These are phyloP conservation scores for Trichoderma sp. DNA, from an alignment of 2,329 filamentous ascomycete species.

Conservation along the genomic window DNA sequence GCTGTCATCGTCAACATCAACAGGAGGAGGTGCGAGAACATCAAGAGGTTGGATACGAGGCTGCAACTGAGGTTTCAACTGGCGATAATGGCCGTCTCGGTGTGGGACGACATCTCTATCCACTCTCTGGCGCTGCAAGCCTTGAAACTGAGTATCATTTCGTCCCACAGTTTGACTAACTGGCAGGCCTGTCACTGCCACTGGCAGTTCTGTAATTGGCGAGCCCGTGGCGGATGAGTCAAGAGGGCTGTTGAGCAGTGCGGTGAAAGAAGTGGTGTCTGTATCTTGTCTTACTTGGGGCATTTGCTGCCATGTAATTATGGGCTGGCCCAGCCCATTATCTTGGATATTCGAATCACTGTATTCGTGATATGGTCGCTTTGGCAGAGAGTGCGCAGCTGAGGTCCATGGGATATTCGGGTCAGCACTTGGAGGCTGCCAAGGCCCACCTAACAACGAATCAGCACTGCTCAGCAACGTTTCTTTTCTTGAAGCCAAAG, in stretches of 20 bases:
- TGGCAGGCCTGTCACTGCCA: constrained; percentile 48
- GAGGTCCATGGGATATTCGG: constrained; percentile 43
- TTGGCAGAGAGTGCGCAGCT: constrained; percentile 43
- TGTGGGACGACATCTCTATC: background rate
- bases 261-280: constrained; percentile 45
- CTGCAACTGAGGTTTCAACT: background rate
- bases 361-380: constrained; percentile 31
- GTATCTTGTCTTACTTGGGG: constrained; percentile 30
- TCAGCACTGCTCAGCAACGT: background rate
- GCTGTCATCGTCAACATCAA: background rate
- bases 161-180: constrained; percentile 65
- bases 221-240: constrained; percentile 56
- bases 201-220: constrained; percentile 40
- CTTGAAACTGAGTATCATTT: background rate
- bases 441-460: constrained; percentile 31
- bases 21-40: background rate
- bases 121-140: background rate
- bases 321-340: constrained; percentile 29
- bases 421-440: constrained; percentile 24
- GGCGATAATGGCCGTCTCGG: background rate
- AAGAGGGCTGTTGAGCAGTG: constrained; percentile 36
- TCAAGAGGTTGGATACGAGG: background rate
- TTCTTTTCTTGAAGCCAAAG: background rate
- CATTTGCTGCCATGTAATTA: constrained; percentile 27
- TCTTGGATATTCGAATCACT: constrained; percentile 33